Evolutionary conservation across 257 asterid genomes (phyloP).

Genomic region (Haberlea rhodopensis): DNA sequence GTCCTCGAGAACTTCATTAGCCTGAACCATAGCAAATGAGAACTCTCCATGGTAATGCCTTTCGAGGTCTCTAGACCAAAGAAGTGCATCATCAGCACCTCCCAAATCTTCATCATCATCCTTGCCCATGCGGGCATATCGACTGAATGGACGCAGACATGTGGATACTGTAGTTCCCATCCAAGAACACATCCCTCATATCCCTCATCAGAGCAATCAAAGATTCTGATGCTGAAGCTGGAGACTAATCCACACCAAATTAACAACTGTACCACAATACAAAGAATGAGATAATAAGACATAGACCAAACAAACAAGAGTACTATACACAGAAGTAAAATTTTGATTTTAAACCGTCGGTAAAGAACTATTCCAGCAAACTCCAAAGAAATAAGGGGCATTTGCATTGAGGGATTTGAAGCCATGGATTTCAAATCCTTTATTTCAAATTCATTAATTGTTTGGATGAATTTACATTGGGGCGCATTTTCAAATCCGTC

Average conservation of each 20-base stretch:
- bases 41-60: conserved; percentile 73
- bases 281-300: conserved; percentile 3
- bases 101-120: conserved; percentile 48
- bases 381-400: no score
- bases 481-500: no score
- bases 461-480: no score
- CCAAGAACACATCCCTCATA: conserved; percentile 82
- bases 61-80: conserved; percentile 83
- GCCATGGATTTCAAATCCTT: no score
- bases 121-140: conserved; percentile 73
- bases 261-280: conserved; percentile 11
- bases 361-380: not conserved
- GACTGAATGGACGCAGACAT: conserved; percentile 68
- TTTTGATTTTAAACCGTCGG: not conserved
- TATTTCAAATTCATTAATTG: no score
- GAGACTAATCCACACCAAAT: conserved; percentile 28
- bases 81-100: conserved; percentile 51
- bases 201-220: conserved; percentile 43
- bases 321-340: not conserved
- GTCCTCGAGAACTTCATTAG: conserved; percentile 67
- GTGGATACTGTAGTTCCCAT: conserved; percentile 51
- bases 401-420: no score
- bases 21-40: conserved; percentile 74
- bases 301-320: not conserved
- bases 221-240: conserved; percentile 31